Conservation (phyloP, 2,329 filamentous ascomycete genomes). For the Ustilaginoidea virens region DNA sequence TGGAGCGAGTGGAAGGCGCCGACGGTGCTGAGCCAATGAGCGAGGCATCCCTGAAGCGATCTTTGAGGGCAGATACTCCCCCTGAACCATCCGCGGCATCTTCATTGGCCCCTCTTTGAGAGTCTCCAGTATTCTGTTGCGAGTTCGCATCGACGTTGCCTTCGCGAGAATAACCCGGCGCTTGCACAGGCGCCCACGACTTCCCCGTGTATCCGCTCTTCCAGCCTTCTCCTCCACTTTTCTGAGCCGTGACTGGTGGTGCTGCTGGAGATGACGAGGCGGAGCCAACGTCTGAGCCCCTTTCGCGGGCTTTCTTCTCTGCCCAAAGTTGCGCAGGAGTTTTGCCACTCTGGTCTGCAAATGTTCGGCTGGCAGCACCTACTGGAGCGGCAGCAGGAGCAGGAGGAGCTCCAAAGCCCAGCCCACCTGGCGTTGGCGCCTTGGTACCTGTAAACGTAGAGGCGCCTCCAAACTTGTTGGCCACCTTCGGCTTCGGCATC, state of each 20-base stretch:
- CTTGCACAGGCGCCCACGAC: conserved; percentile 75
- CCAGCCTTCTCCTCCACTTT: conserved; percentile 63
- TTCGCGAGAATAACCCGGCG: conserved; percentile 46
- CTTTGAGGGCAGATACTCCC: conserved; percentile 58
- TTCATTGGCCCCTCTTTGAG: conserved; percentile 28
- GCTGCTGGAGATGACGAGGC: conserved; percentile 26
- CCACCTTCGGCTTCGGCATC: conserved; percentile 87
- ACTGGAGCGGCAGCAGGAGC: conserved; percentile 44
- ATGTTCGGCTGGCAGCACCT: conserved; percentile 75
- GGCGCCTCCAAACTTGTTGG: conserved; percentile 68
- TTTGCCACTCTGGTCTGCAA: conserved; percentile 89
- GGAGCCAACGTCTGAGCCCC: conserved; percentile 31
- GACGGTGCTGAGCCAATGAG: conserved; percentile 43
- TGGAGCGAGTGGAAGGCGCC: conserved; percentile 19
- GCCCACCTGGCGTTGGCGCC: conserved; percentile 59
- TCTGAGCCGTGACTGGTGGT: conserved; percentile 48
- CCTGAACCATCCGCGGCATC: conserved; percentile 40
- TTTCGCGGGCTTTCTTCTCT: conserved; percentile 82
- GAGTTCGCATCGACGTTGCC: conserved; percentile 30
- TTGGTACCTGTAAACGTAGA: conserved; percentile 76
- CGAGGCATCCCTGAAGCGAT: conserved; percentile 66
- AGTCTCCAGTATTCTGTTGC: conserved; percentile 46
- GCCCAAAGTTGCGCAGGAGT: conserved; percentile 95
- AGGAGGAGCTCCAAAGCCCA: conserved; percentile 45
- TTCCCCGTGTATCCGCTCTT: conserved; percentile 86